Conservation (phyloP, 441 rosid genomes). For the Biscutella auriculata region DNA sequence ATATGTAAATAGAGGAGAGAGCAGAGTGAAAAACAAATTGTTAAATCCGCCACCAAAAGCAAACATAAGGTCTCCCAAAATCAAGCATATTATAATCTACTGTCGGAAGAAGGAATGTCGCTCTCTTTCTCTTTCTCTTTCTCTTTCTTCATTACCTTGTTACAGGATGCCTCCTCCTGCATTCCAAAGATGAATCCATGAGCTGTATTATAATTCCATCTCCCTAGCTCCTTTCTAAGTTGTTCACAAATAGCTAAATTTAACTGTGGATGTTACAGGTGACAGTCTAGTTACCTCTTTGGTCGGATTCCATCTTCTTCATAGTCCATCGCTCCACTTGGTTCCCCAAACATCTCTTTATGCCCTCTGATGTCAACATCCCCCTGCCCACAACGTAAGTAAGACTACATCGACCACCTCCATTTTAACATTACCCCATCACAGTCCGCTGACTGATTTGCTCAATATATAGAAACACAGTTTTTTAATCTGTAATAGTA, state of each 20-base stretch:
- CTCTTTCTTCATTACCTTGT: constrained; percentile 21
- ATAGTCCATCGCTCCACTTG: constrained; percentile 96
- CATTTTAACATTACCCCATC: too few species aligned
- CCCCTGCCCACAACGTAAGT: constrained; percentile 99
- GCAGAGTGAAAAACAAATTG: neutral
- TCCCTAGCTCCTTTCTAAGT: neutral
- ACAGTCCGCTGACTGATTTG: neutral
- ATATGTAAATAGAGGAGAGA: too few species aligned
- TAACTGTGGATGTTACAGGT: too few species aligned
- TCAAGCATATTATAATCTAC: neutral
- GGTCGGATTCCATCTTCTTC: constrained; percentile 90
- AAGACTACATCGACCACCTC: constrained; percentile 87
- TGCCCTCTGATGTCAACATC: constrained; percentile 77
- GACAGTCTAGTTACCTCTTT: constrained; percentile 50
- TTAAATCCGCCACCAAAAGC: neutral
- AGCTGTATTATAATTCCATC: too few species aligned
- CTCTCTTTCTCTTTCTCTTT: neutral
- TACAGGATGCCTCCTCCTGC: constrained; percentile 88
- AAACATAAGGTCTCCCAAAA: too few species aligned
- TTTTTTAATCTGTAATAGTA: neutral
- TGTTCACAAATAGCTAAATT: neutral
- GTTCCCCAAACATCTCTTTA: constrained; percentile 87
- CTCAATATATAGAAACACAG: neutral
- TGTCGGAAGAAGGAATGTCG: neutral
- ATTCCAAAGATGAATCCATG: constrained; percentile 4